Conservation (phyloP, 139 green algal species). For the Astrephomene gubernaculifera region DNA sequence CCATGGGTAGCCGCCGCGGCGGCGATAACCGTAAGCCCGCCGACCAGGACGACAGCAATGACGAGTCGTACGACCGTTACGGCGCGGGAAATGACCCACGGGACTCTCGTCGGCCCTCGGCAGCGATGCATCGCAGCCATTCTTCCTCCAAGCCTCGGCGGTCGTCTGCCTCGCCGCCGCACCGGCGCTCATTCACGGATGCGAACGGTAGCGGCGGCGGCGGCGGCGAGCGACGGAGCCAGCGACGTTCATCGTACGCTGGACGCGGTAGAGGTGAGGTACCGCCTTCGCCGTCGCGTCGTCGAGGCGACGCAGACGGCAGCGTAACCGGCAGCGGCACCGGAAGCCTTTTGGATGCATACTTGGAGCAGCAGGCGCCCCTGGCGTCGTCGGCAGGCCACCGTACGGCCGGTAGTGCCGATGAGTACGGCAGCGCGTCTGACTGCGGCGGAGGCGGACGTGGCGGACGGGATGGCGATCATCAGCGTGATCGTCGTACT, state of each 20-base stretch:
- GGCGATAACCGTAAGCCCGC: background rate
- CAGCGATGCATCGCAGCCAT: background rate
- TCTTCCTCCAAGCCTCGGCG: background rate
- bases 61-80: background rate
- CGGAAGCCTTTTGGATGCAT: background rate
- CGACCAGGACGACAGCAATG: background rate
- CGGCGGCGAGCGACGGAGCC: background rate
- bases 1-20: too few species aligned
- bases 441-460: background rate
- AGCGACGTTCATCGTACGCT: background rate
- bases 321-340: background rate
- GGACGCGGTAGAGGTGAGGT: too few species aligned
- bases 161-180: background rate
- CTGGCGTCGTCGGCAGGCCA: background rate
- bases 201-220: background rate
- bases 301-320: background rate
- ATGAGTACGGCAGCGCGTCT: background rate
- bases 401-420: background rate
- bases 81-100: background rate
- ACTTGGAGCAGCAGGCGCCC: constrained; percentile 26
- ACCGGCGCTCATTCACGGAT: background rate
- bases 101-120: background rate
- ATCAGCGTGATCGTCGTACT: background rate
- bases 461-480: too few species aligned
- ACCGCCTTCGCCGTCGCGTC: too few species aligned